Evolutionary conservation across 306 rosid species (phyloP).

Genomic region (Chamaecrista fasciculata): DNA sequence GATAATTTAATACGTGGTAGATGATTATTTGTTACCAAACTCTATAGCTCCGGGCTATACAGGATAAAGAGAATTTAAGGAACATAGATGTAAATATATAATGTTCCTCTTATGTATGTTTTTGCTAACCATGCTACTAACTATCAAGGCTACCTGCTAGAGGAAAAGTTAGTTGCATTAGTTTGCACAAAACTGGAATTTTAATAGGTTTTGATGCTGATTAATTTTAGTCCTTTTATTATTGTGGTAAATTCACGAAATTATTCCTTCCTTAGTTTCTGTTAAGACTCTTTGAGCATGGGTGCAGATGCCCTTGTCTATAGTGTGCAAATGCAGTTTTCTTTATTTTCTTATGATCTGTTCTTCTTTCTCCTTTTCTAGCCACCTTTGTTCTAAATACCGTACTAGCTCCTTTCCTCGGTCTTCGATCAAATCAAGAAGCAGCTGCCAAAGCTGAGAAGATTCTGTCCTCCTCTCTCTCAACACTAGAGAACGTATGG

Average conservation of each 20-base stretch:
- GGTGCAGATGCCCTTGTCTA: constrained; percentile 4
- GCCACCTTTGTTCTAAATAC: constrained; percentile 50
- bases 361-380: constrained; percentile 38
- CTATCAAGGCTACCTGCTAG: not conserved
- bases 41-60: not conserved
- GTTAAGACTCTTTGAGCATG: constrained; percentile 4
- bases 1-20: constrained; percentile 2
- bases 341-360: constrained; percentile 23
- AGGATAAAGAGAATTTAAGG: not conserved
- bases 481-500: constrained; percentile 70
- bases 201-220: not conserved
- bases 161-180: constrained; percentile 12
- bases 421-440: constrained; percentile 47
- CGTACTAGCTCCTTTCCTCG: constrained; percentile 67
- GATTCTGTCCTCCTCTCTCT: constrained; percentile 61
- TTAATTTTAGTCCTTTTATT: not conserved
- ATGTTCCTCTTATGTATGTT: not conserved
- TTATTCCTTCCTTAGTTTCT: constrained; percentile 16
- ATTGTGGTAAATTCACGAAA: constrained; percentile 4
- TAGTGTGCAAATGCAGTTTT: constrained; percentile 18
- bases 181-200: not conserved
- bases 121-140: not conserved
- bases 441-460: constrained; percentile 73
- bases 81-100: not conserved
- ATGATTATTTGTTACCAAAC: not conserved